phyloP scores from a whole-genome alignment of 495 filamentous ascomycete genomes.

The Wilcoxina mikolae region DNA sequence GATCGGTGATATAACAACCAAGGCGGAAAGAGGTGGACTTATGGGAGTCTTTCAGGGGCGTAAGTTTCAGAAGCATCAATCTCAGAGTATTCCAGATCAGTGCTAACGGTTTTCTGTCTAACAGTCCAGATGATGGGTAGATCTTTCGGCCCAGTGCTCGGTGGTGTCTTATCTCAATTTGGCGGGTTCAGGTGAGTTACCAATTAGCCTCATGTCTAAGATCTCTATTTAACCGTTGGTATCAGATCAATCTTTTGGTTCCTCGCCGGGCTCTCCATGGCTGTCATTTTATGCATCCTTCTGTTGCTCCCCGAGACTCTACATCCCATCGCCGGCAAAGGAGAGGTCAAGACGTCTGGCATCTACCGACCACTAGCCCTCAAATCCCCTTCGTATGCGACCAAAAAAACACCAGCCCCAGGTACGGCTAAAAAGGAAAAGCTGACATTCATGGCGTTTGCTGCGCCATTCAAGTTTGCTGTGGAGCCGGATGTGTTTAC shows the following conservation, averaged over 20 bases:
- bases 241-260: conserved; percentile 3
- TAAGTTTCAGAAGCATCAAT: neutral
- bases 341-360: neutral
- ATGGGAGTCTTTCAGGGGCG: conserved; percentile 1
- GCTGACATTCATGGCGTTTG: neutral
- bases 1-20: conserved; percentile 1
- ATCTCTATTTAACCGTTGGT: neutral
- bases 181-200: conserved; percentile 1
- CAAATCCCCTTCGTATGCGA: neutral
- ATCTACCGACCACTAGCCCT: neutral
- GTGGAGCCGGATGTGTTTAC: neutral
- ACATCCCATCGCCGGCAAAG: conserved; percentile 3
- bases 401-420: neutral
- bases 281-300: neutral
- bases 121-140: conserved; percentile 1
- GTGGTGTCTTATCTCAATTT: conserved; percentile 1
- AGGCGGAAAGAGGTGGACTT: neutral
- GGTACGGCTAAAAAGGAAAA: conserved; percentile 1
- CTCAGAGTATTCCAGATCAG: neutral
- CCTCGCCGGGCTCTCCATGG: neutral
- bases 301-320: conserved; percentile 5
- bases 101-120: neutral
- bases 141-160: conserved; percentile 2
- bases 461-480: neutral
- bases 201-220: neutral